phyloP scores from a whole-genome alignment of 148 eudicot genomes.

The Polygonum maritimum region DNA sequence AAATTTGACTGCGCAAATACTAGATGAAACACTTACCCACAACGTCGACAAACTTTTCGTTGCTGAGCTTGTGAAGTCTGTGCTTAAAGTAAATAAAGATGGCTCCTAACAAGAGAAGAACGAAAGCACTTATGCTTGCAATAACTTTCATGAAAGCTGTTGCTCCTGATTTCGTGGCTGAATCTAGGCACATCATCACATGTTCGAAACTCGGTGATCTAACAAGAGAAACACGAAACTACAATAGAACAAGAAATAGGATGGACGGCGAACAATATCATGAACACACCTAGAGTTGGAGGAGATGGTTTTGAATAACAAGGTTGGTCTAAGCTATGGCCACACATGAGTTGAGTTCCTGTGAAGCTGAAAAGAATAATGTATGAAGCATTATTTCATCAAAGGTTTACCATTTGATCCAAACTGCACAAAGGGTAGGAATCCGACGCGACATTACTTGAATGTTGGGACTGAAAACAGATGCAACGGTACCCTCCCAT shows the following conservation, averaged over 20 bases:
- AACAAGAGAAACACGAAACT: neutral
- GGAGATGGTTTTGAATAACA: conserved; percentile 54
- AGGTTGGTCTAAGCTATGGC: conserved; percentile 50
- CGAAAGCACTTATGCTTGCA: conserved; percentile 54
- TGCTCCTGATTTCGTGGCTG: conserved; percentile 47
- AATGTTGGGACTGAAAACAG: conserved; percentile 55
- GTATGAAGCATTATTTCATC: neutral
- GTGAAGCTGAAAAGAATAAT: conserved; percentile 49
- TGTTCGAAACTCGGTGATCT: neutral
- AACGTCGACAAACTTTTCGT: conserved; percentile 73
- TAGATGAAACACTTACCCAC: conserved; percentile 33
- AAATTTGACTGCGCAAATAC: neutral
- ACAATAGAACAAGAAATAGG: neutral
- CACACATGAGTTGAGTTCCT: conserved; percentile 70
- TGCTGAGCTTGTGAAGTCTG: conserved; percentile 24
- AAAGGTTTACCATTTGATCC: neutral
- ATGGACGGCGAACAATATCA: neutral
- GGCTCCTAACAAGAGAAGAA: conserved; percentile 57
- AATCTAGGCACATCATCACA: conserved; percentile 21
- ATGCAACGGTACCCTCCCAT: conserved; percentile 49
- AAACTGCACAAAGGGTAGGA: neutral
- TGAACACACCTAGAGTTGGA: conserved; percentile 29
- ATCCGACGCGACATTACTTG: conserved; percentile 40
- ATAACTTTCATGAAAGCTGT: conserved; percentile 32
- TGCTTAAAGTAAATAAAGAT: conserved; percentile 34